A percentile compares a stretch with the other conserved stretches of the same genome.
Conservation (phyloP, 75 land plant genomes). For the Isoetes taiwanensis region DNA sequence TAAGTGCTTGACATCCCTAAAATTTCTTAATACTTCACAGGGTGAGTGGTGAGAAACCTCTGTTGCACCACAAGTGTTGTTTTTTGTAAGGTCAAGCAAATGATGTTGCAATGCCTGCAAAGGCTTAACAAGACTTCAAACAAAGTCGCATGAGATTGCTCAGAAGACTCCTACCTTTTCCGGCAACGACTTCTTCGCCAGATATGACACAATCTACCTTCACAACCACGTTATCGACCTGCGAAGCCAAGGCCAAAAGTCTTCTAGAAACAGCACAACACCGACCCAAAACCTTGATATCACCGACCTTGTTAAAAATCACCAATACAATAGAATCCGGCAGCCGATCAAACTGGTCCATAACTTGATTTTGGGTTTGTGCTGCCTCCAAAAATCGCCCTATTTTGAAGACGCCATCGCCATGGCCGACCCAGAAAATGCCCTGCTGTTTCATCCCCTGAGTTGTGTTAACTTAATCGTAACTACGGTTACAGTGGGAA, state of each 20-base stretch:
- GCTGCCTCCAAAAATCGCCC: too few species aligned
- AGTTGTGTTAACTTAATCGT: too few species aligned
- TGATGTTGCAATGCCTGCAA: conserved; percentile 1
- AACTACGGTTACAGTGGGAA: too few species aligned
- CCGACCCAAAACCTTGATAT: conserved; percentile 2
- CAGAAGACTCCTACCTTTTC: neutral
- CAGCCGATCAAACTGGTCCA: conserved; percentile 4
- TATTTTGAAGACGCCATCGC: too few species aligned
- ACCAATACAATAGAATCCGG: neutral
- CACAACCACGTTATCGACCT: conserved; percentile 7
- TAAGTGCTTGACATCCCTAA: neutral
- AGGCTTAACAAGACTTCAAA: neutral
- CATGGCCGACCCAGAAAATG: too few species aligned
- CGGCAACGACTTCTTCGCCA: neutral
- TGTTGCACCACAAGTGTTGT: neutral
- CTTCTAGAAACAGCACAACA: conserved; percentile 2
- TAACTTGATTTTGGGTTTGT: too few species aligned
- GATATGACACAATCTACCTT: neutral
- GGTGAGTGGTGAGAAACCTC: conserved; percentile 6
- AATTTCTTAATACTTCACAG: neutral
- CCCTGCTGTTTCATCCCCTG: too few species aligned
- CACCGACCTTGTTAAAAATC: neutral
- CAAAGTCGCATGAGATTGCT: neutral
- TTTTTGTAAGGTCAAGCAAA: neutral
- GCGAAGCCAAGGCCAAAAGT: neutral